Percentiles rank a stretch among this genome's conserved stretches.
These are phyloP conservation scores for Penicillium sp. DNA, from an alignment of 2,329 filamentous ascomycete genomes.

Conservation along the genomic window DNA sequence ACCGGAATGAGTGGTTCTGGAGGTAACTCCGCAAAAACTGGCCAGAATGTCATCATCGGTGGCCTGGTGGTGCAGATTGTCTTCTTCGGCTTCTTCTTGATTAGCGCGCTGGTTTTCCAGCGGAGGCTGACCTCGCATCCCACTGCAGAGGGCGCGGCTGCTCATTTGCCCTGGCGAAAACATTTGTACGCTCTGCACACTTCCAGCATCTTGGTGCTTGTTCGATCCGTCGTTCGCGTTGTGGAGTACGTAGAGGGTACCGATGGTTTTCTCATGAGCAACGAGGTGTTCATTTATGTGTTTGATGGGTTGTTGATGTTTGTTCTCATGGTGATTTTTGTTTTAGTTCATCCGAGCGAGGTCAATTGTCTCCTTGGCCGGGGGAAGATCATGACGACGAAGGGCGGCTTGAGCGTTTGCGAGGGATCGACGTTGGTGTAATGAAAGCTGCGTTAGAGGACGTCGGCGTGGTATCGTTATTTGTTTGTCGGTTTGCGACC, in stretches of 20 bases:
- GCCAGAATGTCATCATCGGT: constrained; percentile 27
- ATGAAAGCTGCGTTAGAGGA: too few species aligned
- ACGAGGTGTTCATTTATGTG: constrained; percentile 31
- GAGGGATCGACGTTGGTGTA: constrained; percentile 1
- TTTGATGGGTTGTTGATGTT: constrained; percentile 33
- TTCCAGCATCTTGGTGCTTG: constrained; percentile 26
- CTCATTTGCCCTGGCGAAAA: constrained; percentile 33
- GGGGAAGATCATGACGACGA: constrained; percentile 16
- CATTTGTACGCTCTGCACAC: constrained; percentile 33
- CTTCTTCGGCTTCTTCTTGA: constrained; percentile 33
- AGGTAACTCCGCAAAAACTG: constrained; percentile 5
- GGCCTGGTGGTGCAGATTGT: constrained; percentile 31
- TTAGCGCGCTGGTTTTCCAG: constrained; percentile 27
- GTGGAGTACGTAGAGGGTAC: constrained; percentile 30
- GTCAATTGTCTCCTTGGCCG: constrained; percentile 22
- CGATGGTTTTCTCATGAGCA: constrained; percentile 26
- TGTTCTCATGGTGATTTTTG: constrained; percentile 22
- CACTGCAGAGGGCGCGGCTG: constrained; percentile 21
- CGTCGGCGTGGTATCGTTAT: neutral
- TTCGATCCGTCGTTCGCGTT: constrained; percentile 31
- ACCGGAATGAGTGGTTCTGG: neutral
- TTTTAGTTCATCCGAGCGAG: constrained; percentile 24
- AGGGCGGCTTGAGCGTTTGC: constrained; percentile 16
- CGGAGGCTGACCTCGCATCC: constrained; percentile 27
- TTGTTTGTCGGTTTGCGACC: neutral